These are phyloP conservation scores for Barbatosphaeria neglecta DNA, from an alignment of 495 filamentous ascomycete genomes.

Conservation along the genomic window DNA sequence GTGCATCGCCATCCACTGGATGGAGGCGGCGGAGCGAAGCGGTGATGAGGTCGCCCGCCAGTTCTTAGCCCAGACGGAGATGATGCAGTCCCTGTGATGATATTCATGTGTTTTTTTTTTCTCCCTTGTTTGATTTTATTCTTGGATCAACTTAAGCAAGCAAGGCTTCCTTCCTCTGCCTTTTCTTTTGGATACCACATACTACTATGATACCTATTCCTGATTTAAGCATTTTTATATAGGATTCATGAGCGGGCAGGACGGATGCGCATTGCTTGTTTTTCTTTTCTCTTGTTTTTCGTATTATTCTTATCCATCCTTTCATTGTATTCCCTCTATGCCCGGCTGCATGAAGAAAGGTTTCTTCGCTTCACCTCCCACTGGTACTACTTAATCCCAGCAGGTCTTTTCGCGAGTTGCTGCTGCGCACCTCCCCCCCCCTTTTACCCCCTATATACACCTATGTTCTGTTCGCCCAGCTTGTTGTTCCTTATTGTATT, in stretches of 20 bases:
- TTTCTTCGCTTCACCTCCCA: background rate
- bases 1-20: conserved; percentile 97
- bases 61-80: conserved; percentile 60
- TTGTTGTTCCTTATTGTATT: background rate
- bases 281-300: too few species aligned
- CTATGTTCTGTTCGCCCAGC: background rate
- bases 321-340: background rate
- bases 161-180: background rate
- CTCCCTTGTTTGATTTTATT: background rate
- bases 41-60: conserved; percentile 81
- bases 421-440: background rate
- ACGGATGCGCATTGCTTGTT: background rate
- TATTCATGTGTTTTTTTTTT: background rate
- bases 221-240: background rate
- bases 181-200: background rate
- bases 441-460: background rate
- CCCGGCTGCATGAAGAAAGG: too few species aligned
- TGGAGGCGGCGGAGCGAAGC: conserved; percentile 79
- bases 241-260: background rate
- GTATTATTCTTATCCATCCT: too few species aligned
- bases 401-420: background rate
- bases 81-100: conserved; percentile 1
- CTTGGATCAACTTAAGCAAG: too few species aligned
- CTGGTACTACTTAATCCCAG: too few species aligned
- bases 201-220: too few species aligned